These are phyloP conservation scores for Paecilomyces sp. DNA, from an alignment of 2,329 filamentous ascomycete genomes.

Conservation along the genomic window DNA sequence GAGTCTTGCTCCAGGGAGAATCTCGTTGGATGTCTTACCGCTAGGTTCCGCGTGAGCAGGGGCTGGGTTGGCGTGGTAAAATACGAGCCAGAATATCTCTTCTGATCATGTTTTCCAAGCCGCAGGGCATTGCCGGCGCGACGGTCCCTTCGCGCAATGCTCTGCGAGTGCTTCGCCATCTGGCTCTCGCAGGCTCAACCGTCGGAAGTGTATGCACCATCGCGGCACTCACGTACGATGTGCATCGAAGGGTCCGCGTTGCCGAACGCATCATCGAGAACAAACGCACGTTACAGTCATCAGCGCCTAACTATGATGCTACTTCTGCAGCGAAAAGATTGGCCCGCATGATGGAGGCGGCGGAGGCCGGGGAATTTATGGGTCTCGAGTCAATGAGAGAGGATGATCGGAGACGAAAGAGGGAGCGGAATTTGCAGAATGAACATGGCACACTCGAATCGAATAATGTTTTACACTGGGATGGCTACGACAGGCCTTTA, in stretches of 20 bases:
- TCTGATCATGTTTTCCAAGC: slow-evolving; percentile 24
- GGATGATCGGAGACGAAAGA: slow-evolving; percentile 6
- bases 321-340: slow-evolving; percentile 28
- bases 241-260: slow-evolving; percentile 31
- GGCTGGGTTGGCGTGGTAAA: slow-evolving; percentile 19
- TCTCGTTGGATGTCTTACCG: background rate
- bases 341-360: slow-evolving; percentile 36
- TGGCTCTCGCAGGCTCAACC: slow-evolving; percentile 22
- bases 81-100: slow-evolving; percentile 7
- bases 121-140: slow-evolving; percentile 18
- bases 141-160: slow-evolving; percentile 38
- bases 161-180: slow-evolving; percentile 33
- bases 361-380: slow-evolving; percentile 36
- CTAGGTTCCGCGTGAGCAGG: background rate
- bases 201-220: slow-evolving; percentile 35
- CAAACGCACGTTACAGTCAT: slow-evolving; percentile 34
- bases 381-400: slow-evolving; percentile 29
- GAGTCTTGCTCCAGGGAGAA: background rate
- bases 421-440: background rate
- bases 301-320: slow-evolving; percentile 35
- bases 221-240: slow-evolving; percentile 35
- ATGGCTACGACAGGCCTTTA: background rate
- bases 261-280: slow-evolving; percentile 38
- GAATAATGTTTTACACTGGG: background rate
- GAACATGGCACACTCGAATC: background rate